These are phyloP conservation scores for Peronospora destructor DNA, from an alignment of 352 stramenopile species.

Conservation along the genomic window DNA sequence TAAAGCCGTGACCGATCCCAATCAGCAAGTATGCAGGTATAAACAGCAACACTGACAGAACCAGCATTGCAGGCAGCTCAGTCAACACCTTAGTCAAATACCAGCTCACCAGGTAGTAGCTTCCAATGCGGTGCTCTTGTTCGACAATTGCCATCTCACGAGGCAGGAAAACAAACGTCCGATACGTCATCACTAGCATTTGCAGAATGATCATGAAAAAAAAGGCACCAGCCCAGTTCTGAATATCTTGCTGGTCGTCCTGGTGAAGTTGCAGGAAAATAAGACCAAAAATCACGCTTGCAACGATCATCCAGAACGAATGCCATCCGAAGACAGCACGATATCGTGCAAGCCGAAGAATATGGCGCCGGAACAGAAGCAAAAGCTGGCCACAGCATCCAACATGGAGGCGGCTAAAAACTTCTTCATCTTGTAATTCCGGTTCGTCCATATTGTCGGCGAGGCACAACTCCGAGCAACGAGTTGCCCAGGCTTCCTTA, in stretches of 20 bases:
- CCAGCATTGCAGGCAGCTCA: conserved; percentile 31
- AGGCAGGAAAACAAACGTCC: conserved; percentile 30
- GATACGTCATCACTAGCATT: conserved; percentile 25
- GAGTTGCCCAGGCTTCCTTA: conserved; percentile 37
- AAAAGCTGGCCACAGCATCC: conserved; percentile 28
- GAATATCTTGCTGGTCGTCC: conserved; percentile 33
- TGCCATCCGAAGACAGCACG: conserved; percentile 32
- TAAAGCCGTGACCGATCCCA: conserved; percentile 33
- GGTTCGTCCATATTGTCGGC: conserved; percentile 4
- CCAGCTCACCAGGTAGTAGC: conserved; percentile 29
- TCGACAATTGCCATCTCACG: conserved; percentile 25
- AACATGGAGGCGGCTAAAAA: conserved; percentile 6
- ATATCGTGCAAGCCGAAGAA: conserved; percentile 35
- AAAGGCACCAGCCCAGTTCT: conserved; percentile 40
- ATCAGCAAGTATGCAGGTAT: conserved; percentile 40
- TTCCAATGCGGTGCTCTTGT: conserved; percentile 24
- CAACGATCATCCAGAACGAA: conserved; percentile 32
- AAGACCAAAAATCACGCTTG: conserved; percentile 35
- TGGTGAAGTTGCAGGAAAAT: conserved; percentile 43
- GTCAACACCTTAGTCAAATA: conserved; percentile 32
- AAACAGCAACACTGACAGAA: conserved; percentile 40
- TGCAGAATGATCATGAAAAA: conserved; percentile 39
- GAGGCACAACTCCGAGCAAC: conserved; percentile 16
- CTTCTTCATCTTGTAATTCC: not conserved
- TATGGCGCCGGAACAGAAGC: conserved; percentile 40